Evolutionary conservation across 1,139 yeast genomes (phyloP).

Genomic region (Yamadazyma triangularis): DNA sequence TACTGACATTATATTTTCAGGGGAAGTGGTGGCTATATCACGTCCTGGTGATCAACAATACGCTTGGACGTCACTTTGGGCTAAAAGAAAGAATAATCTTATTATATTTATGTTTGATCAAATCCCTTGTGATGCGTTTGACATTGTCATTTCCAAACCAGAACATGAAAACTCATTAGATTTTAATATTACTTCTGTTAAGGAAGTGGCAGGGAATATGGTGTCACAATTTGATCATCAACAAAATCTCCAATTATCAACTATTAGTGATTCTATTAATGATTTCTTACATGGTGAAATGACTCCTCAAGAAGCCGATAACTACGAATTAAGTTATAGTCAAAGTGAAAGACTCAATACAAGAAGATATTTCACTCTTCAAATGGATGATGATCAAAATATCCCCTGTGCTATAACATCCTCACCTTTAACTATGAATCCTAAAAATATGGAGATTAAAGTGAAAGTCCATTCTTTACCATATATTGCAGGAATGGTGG

Average conservation of each 20-base stretch:
- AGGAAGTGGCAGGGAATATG: slow-evolving; percentile 41
- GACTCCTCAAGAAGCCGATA: slow-evolving; percentile 2
- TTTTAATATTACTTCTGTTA: slow-evolving; percentile 30
- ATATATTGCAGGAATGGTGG: slow-evolving; percentile 81
- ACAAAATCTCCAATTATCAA: slow-evolving; percentile 1
- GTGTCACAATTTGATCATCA: slow-evolving; percentile 15
- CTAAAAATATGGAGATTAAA: slow-evolving; percentile 39
- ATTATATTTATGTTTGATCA: slow-evolving; percentile 86
- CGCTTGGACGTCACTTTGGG: slow-evolving; percentile 88
- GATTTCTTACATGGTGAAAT: slow-evolving; percentile 7
- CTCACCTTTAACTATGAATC: slow-evolving; percentile 44
- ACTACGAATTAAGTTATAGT: slow-evolving; percentile 14
- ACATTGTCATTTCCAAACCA: slow-evolving; percentile 45
- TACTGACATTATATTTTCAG: slow-evolving; percentile 38
- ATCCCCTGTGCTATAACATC: slow-evolving; percentile 73
- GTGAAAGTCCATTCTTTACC: slow-evolving; percentile 73
- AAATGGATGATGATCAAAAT: slow-evolving; percentile 34
- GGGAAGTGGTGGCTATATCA: slow-evolving; percentile 55
- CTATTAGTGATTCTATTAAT: slow-evolving; percentile 5
- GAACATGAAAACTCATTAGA: slow-evolving; percentile 7
- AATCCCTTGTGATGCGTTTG: slow-evolving; percentile 77
- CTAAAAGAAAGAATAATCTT: slow-evolving; percentile 65
- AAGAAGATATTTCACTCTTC: slow-evolving; percentile 60
- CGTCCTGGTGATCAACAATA: slow-evolving; percentile 46
- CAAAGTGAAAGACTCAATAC: slow-evolving; percentile 50